These are phyloP conservation scores for Alternaria sp. DNA, from an alignment of 2,329 filamentous ascomycete species.

Conservation along the genomic window DNA sequence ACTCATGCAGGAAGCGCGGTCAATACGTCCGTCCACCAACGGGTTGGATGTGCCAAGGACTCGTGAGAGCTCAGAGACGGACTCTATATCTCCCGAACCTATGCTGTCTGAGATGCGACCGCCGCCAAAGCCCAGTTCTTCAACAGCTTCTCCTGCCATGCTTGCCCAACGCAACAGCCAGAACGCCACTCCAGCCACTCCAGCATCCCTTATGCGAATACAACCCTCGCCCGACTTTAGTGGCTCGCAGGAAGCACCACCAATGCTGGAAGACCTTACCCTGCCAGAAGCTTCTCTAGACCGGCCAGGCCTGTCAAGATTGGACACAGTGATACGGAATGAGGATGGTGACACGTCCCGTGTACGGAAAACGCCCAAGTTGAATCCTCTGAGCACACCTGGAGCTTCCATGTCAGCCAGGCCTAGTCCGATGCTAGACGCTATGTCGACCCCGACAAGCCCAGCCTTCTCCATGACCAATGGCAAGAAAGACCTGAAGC, in stretches of 20 bases:
- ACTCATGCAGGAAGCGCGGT: constrained; percentile 49
- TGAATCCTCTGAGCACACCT: constrained; percentile 65
- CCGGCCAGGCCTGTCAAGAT: constrained; percentile 57
- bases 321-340: constrained; percentile 60
- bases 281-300: constrained; percentile 73
- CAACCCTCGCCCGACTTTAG: constrained; percentile 49
- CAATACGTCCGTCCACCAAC: constrained; percentile 31
- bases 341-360: constrained; percentile 64
- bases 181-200: constrained; percentile 67
- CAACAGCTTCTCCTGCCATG: constrained; percentile 73
- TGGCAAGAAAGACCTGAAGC: constrained; percentile 45
- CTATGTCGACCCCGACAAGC: constrained; percentile 61
- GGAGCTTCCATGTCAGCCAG: constrained; percentile 39
- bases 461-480: constrained; percentile 40
- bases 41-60: constrained; percentile 37
- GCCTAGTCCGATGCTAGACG: constrained; percentile 62
- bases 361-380: constrained; percentile 70
- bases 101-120: constrained; percentile 62
- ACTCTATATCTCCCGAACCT: constrained; percentile 61
- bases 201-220: constrained; percentile 80
- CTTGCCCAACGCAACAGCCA: constrained; percentile 54
- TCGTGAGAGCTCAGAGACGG: constrained; percentile 54
- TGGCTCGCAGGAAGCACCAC: constrained; percentile 30
- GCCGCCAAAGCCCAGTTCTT: constrained; percentile 70
- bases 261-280: constrained; percentile 67